Percentiles rank a stretch among this genome's conserved stretches.
These are phyloP conservation scores for Scolecobasidium constrictum DNA, from an alignment of 2,329 filamentous ascomycete species.

Conservation along the genomic window DNA sequence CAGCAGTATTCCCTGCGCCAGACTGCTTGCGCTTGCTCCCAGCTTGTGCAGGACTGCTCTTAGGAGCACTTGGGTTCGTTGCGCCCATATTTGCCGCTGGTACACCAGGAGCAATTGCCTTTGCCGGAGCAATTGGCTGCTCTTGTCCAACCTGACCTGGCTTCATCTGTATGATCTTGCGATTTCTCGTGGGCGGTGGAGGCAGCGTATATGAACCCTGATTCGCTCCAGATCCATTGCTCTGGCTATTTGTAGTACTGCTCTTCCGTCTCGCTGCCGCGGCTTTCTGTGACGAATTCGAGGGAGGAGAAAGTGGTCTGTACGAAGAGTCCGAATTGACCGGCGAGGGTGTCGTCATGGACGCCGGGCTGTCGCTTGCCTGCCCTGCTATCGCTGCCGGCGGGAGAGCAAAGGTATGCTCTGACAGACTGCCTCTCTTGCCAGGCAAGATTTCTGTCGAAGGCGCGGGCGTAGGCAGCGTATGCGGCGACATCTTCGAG, in stretches of 20 bases:
- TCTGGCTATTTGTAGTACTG: not conserved
- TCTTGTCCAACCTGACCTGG: conserved; percentile 34
- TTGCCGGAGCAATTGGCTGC: not conserved
- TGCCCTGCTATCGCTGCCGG: conserved; percentile 8
- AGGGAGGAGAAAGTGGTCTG: conserved; percentile 3
- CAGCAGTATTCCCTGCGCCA: conserved; percentile 55
- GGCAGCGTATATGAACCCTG: conserved; percentile 59
- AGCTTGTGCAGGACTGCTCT: conserved; percentile 14
- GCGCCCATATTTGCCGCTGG: not conserved
- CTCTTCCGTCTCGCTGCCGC: not conserved
- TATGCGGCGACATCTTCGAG: not conserved
- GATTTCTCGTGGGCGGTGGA: conserved; percentile 79
- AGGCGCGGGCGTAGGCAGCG: conserved; percentile 9
- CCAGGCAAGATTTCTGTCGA: conserved; percentile 9
- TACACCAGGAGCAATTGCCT: conserved; percentile 12
- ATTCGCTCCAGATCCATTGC: conserved; percentile 1
- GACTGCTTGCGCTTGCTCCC: conserved; percentile 64
- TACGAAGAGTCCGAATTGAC: conserved; percentile 9
- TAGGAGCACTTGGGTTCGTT: conserved; percentile 14
- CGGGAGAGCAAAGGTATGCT: conserved; percentile 8
- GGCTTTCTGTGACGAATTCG: conserved; percentile 3
- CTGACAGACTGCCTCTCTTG: conserved; percentile 2
- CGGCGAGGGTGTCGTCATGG: conserved; percentile 3
- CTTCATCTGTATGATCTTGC: conserved; percentile 99
- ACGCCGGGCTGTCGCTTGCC: not conserved